Evolutionary conservation across 2,329 filamentous ascomycete genomes (phyloP).

Genomic region (Nothomitra cinnamomea): DNA sequence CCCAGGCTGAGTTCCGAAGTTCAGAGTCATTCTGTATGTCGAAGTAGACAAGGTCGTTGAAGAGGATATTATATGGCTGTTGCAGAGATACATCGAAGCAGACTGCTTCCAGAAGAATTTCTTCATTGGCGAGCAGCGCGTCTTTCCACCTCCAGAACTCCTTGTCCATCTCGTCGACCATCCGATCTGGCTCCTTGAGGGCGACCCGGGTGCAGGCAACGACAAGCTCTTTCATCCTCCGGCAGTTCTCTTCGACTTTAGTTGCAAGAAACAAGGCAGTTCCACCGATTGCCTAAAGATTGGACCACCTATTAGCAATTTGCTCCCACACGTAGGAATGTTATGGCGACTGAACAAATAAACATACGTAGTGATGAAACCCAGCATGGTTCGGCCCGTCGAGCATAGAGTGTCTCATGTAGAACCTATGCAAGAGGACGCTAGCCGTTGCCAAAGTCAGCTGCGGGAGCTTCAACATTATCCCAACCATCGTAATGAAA

Average conservation of each 20-base stretch:
- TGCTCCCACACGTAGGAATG: neutral
- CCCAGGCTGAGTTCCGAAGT: conserved; percentile 76
- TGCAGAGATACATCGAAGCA: conserved; percentile 90
- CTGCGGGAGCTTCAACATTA: conserved; percentile 81
- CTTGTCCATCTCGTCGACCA: conserved; percentile 92
- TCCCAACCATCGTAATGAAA: conserved; percentile 88
- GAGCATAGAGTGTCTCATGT: conserved; percentile 75
- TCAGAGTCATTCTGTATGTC: conserved; percentile 62
- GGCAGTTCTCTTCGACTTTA: conserved; percentile 92
- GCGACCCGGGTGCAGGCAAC: conserved; percentile 87
- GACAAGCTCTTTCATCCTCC: conserved; percentile 89
- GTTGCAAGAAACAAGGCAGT: conserved; percentile 87
- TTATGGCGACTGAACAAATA: neutral
- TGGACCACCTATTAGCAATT: neutral
- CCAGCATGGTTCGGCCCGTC: conserved; percentile 49
- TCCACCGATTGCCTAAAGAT: conserved; percentile 55
- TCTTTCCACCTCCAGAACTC: conserved; percentile 98
- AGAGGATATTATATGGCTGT: conserved; percentile 72
- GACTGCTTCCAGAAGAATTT: conserved; percentile 74
- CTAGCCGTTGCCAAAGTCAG: conserved; percentile 82
- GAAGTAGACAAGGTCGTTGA: conserved; percentile 60
- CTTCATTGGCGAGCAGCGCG: conserved; percentile 81
- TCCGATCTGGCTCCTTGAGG: conserved; percentile 77
- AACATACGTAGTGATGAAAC: conserved; percentile 60
- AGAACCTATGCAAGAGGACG: conserved; percentile 90